phyloP scores from a whole-genome alignment of 768 basidiomycete species.

The Lactarius evosmus region DNA sequence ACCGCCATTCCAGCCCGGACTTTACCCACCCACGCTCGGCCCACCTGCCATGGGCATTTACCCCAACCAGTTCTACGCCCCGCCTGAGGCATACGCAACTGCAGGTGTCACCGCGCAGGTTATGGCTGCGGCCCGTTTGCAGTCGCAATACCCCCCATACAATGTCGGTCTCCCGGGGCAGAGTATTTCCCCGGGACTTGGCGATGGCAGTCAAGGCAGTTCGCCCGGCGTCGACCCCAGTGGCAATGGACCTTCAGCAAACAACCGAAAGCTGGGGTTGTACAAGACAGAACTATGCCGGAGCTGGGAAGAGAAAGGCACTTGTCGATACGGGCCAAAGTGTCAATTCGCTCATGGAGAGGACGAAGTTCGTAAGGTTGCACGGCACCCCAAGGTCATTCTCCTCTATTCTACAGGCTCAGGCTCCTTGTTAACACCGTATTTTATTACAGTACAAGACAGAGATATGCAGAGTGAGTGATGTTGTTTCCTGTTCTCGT shows the following conservation, averaged over 20 bases:
- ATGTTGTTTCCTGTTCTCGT: slow-evolving; percentile 1
- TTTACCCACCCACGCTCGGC: slow-evolving; percentile 53
- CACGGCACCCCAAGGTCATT: slow-evolving; percentile 83
- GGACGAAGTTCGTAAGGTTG: slow-evolving; percentile 79
- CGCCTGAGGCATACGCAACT: slow-evolving; percentile 53
- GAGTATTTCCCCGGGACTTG: slow-evolving; percentile 17
- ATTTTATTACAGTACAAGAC: slow-evolving; percentile 71
- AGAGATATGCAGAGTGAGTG: slow-evolving; percentile 81
- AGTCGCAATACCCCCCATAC: slow-evolving; percentile 57
- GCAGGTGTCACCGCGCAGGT: slow-evolving; percentile 52
- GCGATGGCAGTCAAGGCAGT: slow-evolving; percentile 30
- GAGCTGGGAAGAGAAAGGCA: slow-evolving; percentile 91
- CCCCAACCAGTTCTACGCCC: slow-evolving; percentile 64
- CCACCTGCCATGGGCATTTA: slow-evolving; percentile 55
- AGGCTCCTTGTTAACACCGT: slow-evolving; percentile 6
- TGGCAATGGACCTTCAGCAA: slow-evolving; percentile 75
- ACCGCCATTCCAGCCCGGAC: slow-evolving; percentile 53
- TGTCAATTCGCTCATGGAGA: slow-evolving; percentile 95
- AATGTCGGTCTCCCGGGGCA: slow-evolving; percentile 30
- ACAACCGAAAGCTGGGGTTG: slow-evolving; percentile 85
- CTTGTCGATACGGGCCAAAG: slow-evolving; percentile 81
- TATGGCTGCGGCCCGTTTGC: slow-evolving; percentile 56
- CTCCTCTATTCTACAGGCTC: neutral
- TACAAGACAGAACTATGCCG: slow-evolving; percentile 91
- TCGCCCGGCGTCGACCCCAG: slow-evolving; percentile 31